Base-by-base conservation (phyloP, 2,329 filamentous ascomycete genomes). In the Colletotrichum sp. region DNA sequence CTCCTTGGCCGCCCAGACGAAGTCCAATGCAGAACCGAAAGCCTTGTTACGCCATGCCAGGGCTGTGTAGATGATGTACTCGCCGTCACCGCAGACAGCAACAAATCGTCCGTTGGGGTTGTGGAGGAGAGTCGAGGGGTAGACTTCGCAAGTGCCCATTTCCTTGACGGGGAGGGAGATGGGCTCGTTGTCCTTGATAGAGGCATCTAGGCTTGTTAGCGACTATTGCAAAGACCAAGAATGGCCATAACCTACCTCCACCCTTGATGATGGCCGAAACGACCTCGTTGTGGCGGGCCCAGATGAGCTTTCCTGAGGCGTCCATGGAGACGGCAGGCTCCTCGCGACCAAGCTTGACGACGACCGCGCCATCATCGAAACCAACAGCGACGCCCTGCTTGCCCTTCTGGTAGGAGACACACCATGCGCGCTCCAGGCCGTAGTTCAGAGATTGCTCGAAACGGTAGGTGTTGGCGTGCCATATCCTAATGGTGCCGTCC, bases 321-420 rank as follows among this genome's bases (percentile, higher is more conserved):
- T 99, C 97, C 97, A 99, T 99, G 15, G 96, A 98, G 21, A 99
- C 96, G 34, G 97, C 97, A 3, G 97, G 97, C 86, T 99, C 96
- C 85, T 99, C 97, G 78, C 97, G 92, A 80, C 97, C 97, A 89
- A 99, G 96, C 87, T 98, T 99, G 74, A 99, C 95, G 60, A 99
- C 97, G 5, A 99, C 96, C 6, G 96, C 96, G 84, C 97, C 97
- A 86, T 99, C 97, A 79, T 99, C 97, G 84, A 98, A 99, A 85
- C 97, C 97, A 81, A 99, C 95, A 8, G 96, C 97, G 79, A 99
- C 92, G 18, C 96, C 96, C 84, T 99, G 97, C 88, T 95, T 96
- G 79, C 96, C 96, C 84, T 95, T 94, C 84, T 99, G 97, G 83
- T 98, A 98, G 30, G 95, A 94, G 62, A 99, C 95, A 91, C 97